These are phyloP conservation scores for Pyrenochaeta sp. DNA, from an alignment of 2,329 filamentous ascomycete species.

Conservation along the genomic window DNA sequence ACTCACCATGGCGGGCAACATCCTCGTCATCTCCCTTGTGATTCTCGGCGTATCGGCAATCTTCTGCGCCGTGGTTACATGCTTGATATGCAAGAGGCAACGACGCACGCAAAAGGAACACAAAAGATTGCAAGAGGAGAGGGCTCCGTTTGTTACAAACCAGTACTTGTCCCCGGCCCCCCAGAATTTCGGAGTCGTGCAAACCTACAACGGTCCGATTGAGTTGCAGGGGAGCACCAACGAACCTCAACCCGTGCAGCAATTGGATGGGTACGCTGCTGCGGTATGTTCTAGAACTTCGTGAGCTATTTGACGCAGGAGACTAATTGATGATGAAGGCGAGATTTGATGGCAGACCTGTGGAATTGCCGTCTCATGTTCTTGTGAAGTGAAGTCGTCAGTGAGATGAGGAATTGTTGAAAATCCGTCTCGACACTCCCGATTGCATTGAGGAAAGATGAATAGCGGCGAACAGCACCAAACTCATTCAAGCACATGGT, in stretches of 20 bases:
- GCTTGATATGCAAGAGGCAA: conserved; percentile 16
- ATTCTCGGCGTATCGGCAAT: not conserved
- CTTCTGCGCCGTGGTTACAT: conserved; percentile 11
- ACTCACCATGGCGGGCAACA: conserved; percentile 3
- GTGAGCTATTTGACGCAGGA: not conserved
- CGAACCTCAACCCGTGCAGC: conserved; percentile 1
- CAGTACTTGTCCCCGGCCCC: conserved; percentile 3
- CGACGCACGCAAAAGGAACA: conserved; percentile 9
- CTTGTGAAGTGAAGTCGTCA: not conserved
- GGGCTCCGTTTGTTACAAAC: conserved; percentile 3
- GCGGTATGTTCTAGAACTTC: conserved; percentile 1
- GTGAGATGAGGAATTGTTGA: too few relatives aligned
- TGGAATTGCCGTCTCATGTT: conserved; percentile 16
- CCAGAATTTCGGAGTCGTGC: too few relatives aligned
- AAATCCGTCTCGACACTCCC: too few relatives aligned
- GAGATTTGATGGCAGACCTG: conserved; percentile 6
- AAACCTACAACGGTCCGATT: conserved; percentile 10
- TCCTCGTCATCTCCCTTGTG: conserved; percentile 4
- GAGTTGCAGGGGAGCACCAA: conserved; percentile 14
- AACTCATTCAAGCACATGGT: too few relatives aligned
- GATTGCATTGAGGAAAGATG: not conserved
- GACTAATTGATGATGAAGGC: conserved; percentile 8
- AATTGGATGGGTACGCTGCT: conserved; percentile 15
- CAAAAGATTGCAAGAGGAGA: conserved; percentile 15
- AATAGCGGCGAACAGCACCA: too few relatives aligned